phyloP scores from a whole-genome alignment of 345 rosid species.

The Pugionium cornutum region DNA sequence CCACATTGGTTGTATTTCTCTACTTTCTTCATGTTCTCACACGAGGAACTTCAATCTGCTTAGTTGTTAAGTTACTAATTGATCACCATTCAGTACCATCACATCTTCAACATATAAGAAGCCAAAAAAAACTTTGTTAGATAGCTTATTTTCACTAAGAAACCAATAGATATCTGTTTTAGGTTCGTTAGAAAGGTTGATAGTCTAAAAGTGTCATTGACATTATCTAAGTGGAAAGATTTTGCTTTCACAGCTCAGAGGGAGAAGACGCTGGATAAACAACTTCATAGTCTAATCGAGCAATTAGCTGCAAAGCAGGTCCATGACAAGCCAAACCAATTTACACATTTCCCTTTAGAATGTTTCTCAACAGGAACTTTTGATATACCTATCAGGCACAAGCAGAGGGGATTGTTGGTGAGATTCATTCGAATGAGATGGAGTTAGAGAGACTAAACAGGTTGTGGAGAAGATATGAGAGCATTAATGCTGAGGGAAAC shows the following conservation, averaged over 20 bases:
- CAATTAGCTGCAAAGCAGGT: conserved; percentile 94
- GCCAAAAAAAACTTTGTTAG: background rate
- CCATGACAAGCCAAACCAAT: conserved; percentile 20
- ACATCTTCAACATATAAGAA: conserved; percentile 20
- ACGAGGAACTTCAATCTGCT: background rate
- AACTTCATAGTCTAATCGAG: conserved; percentile 84
- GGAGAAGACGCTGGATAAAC: conserved; percentile 88
- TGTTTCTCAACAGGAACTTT: conserved; percentile 11
- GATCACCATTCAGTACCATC: conserved; percentile 2
- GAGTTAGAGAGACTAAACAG: conserved; percentile 75
- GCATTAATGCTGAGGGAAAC: conserved; percentile 54
- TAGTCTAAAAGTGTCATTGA: background rate
- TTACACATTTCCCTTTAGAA: background rate
- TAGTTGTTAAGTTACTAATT: conserved; percentile 6
- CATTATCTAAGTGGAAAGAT: conserved; percentile 14
- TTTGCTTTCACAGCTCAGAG: conserved; percentile 65
- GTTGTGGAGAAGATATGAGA: conserved; percentile 60
- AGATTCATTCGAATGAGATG: conserved; percentile 68
- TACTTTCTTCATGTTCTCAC: conserved; percentile 6
- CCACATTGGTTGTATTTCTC: background rate
- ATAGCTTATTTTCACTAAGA: conserved; percentile 13
- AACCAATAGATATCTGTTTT: conserved; percentile 3
- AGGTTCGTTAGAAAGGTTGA: conserved; percentile 7
- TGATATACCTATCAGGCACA: conserved; percentile 55
- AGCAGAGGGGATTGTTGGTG: conserved; percentile 81